Percentiles rank a stretch among this genome's conserved stretches.
Conservation (phyloP, 192 early-diverging fungal species). For the Umbelopsis vinacea region DNA sequence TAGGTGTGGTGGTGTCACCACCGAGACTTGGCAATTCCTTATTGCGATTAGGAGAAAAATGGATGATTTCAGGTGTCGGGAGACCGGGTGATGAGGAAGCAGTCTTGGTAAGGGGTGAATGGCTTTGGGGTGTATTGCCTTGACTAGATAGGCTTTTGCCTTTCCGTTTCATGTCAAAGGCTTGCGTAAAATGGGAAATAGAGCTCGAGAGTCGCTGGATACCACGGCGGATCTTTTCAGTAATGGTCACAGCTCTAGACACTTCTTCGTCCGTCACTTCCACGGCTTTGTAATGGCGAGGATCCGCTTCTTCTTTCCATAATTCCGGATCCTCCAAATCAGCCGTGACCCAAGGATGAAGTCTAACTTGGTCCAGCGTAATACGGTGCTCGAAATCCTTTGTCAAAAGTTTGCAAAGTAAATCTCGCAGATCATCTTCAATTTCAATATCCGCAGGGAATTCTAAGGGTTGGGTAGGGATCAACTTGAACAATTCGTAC, state of each 20-base stretch:
- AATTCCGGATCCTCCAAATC: constrained; percentile 66
- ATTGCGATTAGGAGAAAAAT: too few relatives aligned
- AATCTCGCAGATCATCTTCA: constrained; percentile 65
- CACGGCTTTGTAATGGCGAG: constrained; percentile 66
- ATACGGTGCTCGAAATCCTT: constrained; percentile 88
- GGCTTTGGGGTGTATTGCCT: background rate
- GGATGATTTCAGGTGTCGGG: too few relatives aligned
- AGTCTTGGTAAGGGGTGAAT: background rate
- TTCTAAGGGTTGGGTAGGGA: constrained; percentile 70
- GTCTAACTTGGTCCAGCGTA: constrained; percentile 87
- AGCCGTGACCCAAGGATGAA: constrained; percentile 86
- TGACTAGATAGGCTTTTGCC: constrained; percentile 12
- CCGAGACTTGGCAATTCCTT: too few relatives aligned
- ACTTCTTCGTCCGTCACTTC: constrained; percentile 91
- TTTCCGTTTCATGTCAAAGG: constrained; percentile 17
- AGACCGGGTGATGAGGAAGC: background rate
- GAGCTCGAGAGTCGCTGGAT: constrained; percentile 12
- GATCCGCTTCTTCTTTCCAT: constrained; percentile 86
- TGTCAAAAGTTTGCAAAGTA: constrained; percentile 76
- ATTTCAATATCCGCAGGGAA: constrained; percentile 52
- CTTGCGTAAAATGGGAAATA: constrained; percentile 17
- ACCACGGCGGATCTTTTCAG: constrained; percentile 45
- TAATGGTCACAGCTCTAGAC: constrained; percentile 66
- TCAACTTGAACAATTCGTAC: constrained; percentile 95
- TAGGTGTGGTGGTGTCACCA: too few relatives aligned